Evolutionary conservation across 148 eudicot genomes (phyloP), one percentile per base, ranked within the genome.

Genomic region (Vaccinium darrowii): DNA sequence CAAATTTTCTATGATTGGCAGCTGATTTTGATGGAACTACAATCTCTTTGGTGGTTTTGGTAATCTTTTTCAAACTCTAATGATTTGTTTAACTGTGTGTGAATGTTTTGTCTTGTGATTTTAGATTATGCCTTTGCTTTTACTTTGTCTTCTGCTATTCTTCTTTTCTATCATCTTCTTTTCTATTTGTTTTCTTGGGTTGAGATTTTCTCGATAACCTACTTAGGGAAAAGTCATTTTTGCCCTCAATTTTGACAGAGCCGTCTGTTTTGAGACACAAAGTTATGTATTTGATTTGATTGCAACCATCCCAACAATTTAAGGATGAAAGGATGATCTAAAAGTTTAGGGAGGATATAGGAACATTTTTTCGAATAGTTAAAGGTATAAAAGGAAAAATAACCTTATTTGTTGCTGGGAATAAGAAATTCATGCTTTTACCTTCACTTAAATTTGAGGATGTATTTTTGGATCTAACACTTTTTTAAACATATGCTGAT

Each of bases 401-500:
- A 62, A 27, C 36, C 47, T 43, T 43, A 60, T 33, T 12, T 81
- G 36, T 81, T 23, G 83, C 53, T 43, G 27, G 62, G 49, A 50
- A 67, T 9, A 51, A 56, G 49, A 82, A 11, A 67, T 82, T 67
- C 57, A 8, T 27, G n/a, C 57, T 71, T 67, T 27, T 69, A 25
- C 16, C 19, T 67, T 69, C 39, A 27, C 49, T 12, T 60, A n/a
- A 51, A 18, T 69, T 63, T 82, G 58, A 51, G 60, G 25, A 50
- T 50, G 25, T 16, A 9, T 25, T 16, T 15, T 82, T 65, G 16
- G 33, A 60, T 50, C 9, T 16, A n/a, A 50, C 25, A 5, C 76
- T 39, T 36, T 58, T 60, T 77, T 80, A n/a, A 80, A 71, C 86
- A 27, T 18, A 52, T 89, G 56, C 25, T 23, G 69, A 36, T 69